Base-by-base conservation (phyloP, 192 early-diverging fungal genomes). In the Pilobolus umbonatus region DNA sequence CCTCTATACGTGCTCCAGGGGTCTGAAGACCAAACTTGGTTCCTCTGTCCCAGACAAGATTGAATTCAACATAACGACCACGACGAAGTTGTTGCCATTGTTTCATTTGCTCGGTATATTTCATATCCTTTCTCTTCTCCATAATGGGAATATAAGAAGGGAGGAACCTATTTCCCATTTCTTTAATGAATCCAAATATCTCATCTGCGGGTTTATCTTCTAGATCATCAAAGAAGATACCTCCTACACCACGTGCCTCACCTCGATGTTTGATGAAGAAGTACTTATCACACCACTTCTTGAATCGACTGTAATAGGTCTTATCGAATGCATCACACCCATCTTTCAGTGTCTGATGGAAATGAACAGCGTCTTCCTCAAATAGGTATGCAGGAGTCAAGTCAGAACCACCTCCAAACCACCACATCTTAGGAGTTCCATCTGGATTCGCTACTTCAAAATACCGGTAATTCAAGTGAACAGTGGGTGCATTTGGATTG, bases 201-300 rank as follows among this genome's bases (percentile, higher is more conserved):
- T 91, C 80, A 38, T 95, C 88, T 3, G 79, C 73, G 17, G 64
- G 50, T 64, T 82, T 84, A 44, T 87, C 80, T 50, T 88, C 86
- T 38, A 97, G 68, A 63, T 99, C 96, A 61, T 99, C 96, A 73
- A 99, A 99, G 74, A 99, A 99, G 70, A 97, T 97, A 26, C 96
- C 96, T 22, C 96, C 96, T 51, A 99, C 71, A 2, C 96, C 96
- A 28, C 96, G 90, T 14, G 86, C 79, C 69, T 99, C 96, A 9
- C 75, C 64, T 10, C 96, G 83, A 69, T 99, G 96, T 7, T 83
- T 77, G 54, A 85, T 85, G 65, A 82, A 76, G 70, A 99, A 99
- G 72, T 99, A 99, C 31, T 86, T 79, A 67, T 99, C 96, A 68
- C 93, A 95, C 95, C 95, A 97, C 48, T 89, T 82, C 76, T 99